These are phyloP conservation scores for Tulasnella calospora DNA, from an alignment of 768 basidiomycete genomes.

Conservation along the genomic window DNA sequence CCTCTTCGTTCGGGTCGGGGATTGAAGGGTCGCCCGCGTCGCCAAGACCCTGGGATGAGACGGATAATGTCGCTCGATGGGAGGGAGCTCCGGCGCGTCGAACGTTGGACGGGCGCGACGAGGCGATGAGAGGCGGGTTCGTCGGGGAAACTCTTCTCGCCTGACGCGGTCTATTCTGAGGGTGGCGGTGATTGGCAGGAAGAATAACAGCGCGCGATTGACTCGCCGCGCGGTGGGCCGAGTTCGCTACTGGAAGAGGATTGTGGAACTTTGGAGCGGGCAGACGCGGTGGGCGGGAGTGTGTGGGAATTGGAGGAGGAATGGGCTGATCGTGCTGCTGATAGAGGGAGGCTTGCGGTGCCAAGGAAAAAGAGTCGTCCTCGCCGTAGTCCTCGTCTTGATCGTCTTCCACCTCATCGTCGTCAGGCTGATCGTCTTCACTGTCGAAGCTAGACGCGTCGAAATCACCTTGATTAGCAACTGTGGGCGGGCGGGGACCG, in stretches of 20 bases:
- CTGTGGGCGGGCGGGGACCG: not conserved
- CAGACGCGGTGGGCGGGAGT: slow-evolving; percentile 22
- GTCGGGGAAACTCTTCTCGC: not conserved
- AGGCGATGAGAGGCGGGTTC: slow-evolving; percentile 13
- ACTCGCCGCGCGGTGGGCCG: not conserved
- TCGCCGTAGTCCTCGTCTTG: slow-evolving; percentile 16
- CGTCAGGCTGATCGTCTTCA: slow-evolving; percentile 18
- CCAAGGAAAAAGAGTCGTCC: not conserved
- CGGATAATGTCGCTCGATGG: slow-evolving; percentile 12
- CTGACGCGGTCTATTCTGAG: not conserved
- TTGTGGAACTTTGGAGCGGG: slow-evolving; percentile 8
- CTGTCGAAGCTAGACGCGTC: slow-evolving; percentile 14
- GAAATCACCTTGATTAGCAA: not conserved
- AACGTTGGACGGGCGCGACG: slow-evolving; percentile 20
- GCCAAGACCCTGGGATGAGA: not conserved
- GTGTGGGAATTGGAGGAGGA: slow-evolving; percentile 19
- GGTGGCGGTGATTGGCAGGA: slow-evolving; percentile 7
- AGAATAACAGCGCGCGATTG: slow-evolving; percentile 13
- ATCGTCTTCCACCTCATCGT: slow-evolving; percentile 4
- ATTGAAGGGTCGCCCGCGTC: slow-evolving; percentile 16
- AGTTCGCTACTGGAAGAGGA: slow-evolving; percentile 10
- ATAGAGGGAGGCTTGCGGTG: not conserved
- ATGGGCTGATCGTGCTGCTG: not conserved
- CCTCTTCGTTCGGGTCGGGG: slow-evolving; percentile 23
- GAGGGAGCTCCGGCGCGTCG: slow-evolving; percentile 16